Evolutionary conservation across 352 stramenopile species (phyloP).

Genomic region (Globisporangium nunn): DNA sequence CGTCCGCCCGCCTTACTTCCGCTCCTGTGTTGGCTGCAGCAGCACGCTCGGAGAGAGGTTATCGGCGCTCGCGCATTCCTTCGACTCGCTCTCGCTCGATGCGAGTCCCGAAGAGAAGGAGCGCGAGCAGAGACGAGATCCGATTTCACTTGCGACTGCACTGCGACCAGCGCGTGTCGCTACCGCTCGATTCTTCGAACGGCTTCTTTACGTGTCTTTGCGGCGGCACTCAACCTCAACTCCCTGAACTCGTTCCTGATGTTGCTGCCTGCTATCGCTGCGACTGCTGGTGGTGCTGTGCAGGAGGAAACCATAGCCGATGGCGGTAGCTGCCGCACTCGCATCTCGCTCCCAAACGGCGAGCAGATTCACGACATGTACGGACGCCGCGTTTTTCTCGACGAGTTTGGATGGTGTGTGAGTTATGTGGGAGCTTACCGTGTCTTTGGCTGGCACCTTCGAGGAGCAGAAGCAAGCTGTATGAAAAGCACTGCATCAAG

Average conservation of each 20-base stretch:
- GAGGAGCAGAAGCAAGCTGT: constrained; percentile 55
- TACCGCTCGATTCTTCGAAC: no score
- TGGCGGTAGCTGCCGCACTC: constrained; percentile 18
- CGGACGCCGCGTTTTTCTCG: no score
- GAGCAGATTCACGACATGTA: constrained; percentile 74
- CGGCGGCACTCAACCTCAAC: no score
- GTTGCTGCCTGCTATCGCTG: no score
- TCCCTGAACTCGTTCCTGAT: neutral
- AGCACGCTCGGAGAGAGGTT: no score
- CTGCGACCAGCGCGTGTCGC: neutral
- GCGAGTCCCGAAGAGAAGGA: no score
- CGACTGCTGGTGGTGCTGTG: no score
- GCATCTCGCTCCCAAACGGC: constrained; percentile 52
- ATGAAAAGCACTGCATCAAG: constrained; percentile 57
- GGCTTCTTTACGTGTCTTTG: constrained; percentile 2
- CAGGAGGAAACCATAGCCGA: constrained; percentile 1
- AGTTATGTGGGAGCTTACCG: neutral
- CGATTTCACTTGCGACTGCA: neutral
- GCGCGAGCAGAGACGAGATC: no score
- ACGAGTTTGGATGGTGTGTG: neutral
- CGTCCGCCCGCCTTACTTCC: no score
- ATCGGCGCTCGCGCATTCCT: no score
- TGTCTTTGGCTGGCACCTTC: neutral
- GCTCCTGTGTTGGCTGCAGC: no score
- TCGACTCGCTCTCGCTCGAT: no score